Percentiles rank a stretch among this genome's conserved stretches.
Conservation (phyloP, 164 flowering plant species). For the Annona cherimola region DNA sequence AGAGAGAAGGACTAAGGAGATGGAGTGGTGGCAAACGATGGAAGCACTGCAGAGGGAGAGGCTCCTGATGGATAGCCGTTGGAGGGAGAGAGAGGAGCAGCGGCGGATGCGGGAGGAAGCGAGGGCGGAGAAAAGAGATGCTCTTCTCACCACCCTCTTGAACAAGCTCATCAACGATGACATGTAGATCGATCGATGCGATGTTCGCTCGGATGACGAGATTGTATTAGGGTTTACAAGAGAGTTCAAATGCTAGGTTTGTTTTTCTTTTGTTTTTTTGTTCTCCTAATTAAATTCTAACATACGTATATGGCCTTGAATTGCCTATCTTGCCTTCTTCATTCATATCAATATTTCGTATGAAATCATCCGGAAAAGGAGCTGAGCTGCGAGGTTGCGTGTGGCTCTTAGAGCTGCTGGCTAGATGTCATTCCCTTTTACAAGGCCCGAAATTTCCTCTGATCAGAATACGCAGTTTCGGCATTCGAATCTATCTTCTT, state of each 20-base stretch:
- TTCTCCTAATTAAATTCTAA: neutral
- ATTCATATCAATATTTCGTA: neutral
- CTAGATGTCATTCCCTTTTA: too few species aligned
- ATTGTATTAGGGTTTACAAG: neutral
- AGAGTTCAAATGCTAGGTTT: neutral
- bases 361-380: neutral
- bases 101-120: slow-evolving; percentile 70
- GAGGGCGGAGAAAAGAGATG: slow-evolving; percentile 85
- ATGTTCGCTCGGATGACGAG: neutral
- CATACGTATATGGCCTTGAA: neutral
- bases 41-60: slow-evolving; percentile 75
- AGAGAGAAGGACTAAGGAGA: slow-evolving; percentile 62
- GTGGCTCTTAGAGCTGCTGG: neutral
- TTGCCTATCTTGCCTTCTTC: neutral
- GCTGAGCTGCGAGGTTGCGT: neutral
- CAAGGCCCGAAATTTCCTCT: too few species aligned
- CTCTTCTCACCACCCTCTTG: slow-evolving; percentile 61
- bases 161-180: slow-evolving; percentile 61
- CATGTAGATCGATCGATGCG: neutral
- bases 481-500: too few species aligned
- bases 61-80: slow-evolving; percentile 61
- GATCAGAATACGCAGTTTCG: too few species aligned
- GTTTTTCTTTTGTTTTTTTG: neutral
- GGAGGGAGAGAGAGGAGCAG: slow-evolving; percentile 87
- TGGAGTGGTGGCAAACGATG: slow-evolving; percentile 79